Evolutionary conservation across 2,329 filamentous ascomycete genomes (phyloP).

Genomic region (Botrytis pseudocinerea): DNA sequence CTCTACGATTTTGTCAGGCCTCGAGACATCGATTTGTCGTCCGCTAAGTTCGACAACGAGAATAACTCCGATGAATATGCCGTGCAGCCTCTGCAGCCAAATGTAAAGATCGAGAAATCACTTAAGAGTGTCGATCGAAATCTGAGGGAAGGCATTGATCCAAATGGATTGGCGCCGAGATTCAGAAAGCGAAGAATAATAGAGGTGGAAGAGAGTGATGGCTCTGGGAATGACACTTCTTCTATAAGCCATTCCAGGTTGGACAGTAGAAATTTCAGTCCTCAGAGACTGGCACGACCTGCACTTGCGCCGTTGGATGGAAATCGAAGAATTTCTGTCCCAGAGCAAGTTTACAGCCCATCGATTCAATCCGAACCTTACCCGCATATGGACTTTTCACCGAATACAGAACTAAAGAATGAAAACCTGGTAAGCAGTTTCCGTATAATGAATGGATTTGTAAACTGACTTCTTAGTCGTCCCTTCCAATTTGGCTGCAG

Average conservation of each 20-base stretch:
- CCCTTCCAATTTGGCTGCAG: slow-evolving; percentile 14
- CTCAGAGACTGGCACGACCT: slow-evolving; percentile 8
- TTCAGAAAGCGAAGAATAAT: slow-evolving; percentile 18
- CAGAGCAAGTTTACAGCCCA: slow-evolving; percentile 2
- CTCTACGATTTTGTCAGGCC: slow-evolving; percentile 11
- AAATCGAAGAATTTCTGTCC: slow-evolving; percentile 17
- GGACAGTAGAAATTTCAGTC: slow-evolving; percentile 3
- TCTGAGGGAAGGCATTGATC: slow-evolving; percentile 15
- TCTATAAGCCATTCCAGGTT: not conserved
- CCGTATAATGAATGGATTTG: no score
- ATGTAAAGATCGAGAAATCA: not conserved
- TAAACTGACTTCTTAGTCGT: not conserved
- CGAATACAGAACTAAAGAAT: not conserved
- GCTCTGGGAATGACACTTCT: slow-evolving; percentile 1
- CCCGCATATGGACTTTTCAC: not conserved
- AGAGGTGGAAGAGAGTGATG: slow-evolving; percentile 19
- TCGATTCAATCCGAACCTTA: slow-evolving; percentile 11
- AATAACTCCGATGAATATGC: not conserved
- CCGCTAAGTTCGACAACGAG: slow-evolving; percentile 5
- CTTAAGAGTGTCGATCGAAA: slow-evolving; percentile 5
- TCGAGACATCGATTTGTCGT: not conserved
- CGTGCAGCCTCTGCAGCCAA: not conserved
- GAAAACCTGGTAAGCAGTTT: slow-evolving; percentile 2
- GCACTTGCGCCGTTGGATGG: slow-evolving; percentile 14
- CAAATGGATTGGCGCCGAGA: slow-evolving; percentile 12